Evolutionary conservation across 2,329 filamentous ascomycete genomes (phyloP), one percentile per base, ranked within the genome.

Genomic region (Dactylella cylindrospora): DNA sequence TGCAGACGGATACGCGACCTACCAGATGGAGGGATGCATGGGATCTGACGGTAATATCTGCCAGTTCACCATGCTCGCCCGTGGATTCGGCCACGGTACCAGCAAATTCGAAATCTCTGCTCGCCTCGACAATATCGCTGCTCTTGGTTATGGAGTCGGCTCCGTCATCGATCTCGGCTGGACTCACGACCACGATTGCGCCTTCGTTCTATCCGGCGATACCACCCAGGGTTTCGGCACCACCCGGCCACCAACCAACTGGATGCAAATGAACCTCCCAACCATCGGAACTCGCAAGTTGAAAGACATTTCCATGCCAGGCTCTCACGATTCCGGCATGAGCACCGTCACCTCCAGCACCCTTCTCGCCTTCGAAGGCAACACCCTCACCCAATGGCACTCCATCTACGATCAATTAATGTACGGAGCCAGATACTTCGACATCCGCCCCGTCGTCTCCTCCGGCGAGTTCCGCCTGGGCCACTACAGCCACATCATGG

Each of bases 311-410:
- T 72, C 74, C 41, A 74, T 79, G 71, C 77, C 77, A 0, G 77
- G 76, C 6, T 73, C 75, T 2, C 76, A 79, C 59, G 76, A 79
- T 54, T 71, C 76, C 0, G 77, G 76, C n/a, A 79, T 79, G 76
- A 74, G 71, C 19, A 70, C 62, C 1, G 76, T 76, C 60, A 73
- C 69, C 10, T 66, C 68, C 1, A 70, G 71, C 12, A 75, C 76
- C 3, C 69, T 72, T 28, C 70, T 74, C 8, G 75, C 73, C 2
- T 69, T 69, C 13, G 68, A 69, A n/a, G 62, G 68, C 8, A 78
- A 78, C 52, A 77, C 74, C 0, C 73, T 76, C 54, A 76, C 75
- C 0, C 77, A 79, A 45, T 73, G 73, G 9, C 68, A 77, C 39
- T 71, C 72, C 61, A 73, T 78, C 46, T 74, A 75, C 61, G 68